A percentile compares a stretch with the other conserved stretches of the same genome.
Evolutionary conservation across 148 eudicot species (phyloP).

Genomic region (Rheum nobile): DNA sequence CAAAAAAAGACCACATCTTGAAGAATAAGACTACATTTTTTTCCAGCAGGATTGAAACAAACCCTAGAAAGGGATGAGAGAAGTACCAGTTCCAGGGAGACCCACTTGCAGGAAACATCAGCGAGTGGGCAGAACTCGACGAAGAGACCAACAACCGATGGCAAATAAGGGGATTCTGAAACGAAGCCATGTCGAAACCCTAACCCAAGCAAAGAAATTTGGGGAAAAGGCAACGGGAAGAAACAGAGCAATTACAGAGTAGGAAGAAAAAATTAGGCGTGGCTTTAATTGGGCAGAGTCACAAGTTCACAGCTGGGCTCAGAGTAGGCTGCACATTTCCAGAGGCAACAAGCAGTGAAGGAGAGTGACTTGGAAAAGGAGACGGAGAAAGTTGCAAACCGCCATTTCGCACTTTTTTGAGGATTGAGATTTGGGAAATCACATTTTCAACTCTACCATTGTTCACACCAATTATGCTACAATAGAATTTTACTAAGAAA

Average conservation of each 20-base stretch:
- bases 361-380: not conserved
- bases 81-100: not conserved
- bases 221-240: not conserved
- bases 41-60: not conserved
- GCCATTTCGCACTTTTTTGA: too few species aligned
- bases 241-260: not conserved
- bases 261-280: not conserved
- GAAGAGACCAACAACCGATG: not conserved
- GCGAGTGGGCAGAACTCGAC: not conserved
- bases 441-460: too few species aligned
- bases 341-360: not conserved
- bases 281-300: not conserved
- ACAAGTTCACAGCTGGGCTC: not conserved
- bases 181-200: not conserved
- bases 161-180: not conserved
- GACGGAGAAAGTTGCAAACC: too few species aligned
- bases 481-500: too few species aligned
- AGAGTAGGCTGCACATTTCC: constrained; percentile 1
- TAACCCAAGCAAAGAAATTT: not conserved
- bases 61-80: not conserved
- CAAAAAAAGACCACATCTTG: not conserved
- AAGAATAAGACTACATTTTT: not conserved
- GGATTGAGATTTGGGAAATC: too few species aligned
- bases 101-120: constrained; percentile 1
- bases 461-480: too few species aligned